These are phyloP conservation scores for Apophysomyces variabilis DNA, from an alignment of 371 early-diverging fungal species.

Conservation along the genomic window DNA sequence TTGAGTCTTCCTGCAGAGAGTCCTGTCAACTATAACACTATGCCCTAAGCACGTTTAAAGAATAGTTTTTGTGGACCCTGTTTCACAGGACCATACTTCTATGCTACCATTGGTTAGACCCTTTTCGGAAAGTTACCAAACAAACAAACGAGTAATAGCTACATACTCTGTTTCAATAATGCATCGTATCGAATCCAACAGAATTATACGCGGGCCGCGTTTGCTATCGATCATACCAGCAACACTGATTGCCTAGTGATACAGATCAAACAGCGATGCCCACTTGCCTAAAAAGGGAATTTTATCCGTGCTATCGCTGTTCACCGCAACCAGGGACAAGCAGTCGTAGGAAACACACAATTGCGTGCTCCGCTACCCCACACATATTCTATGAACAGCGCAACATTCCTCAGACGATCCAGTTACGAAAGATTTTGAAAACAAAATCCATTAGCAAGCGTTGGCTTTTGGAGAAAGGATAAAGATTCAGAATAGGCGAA, in stretches of 20 bases:
- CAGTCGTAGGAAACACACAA: too few species aligned
- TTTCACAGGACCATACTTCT: neutral
- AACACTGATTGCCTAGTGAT: neutral
- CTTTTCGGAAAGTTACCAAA: neutral
- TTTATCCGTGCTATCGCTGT: neutral
- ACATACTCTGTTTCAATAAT: conserved; percentile 1
- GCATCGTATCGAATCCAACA: neutral
- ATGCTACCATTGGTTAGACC: neutral
- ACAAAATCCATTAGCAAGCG: neutral
- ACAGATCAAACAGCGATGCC: neutral
- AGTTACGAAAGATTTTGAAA: neutral
- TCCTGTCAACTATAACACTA: neutral
- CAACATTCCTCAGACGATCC: neutral
- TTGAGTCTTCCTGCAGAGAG: neutral
- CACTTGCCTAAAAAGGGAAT: conserved; percentile 2
- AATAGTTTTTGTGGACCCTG: conserved; percentile 2
- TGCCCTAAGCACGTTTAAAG: neutral
- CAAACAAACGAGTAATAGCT: neutral
- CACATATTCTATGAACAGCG: too few species aligned
- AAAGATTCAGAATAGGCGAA: neutral
- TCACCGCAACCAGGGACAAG: neutral
- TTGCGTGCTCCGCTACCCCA: too few species aligned
- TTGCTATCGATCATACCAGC: neutral
- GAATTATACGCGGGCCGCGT: neutral
- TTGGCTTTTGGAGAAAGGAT: neutral